These are phyloP conservation scores for Kodamaea fungicola DNA, from an alignment of 1,139 yeast species.

Conservation along the genomic window DNA sequence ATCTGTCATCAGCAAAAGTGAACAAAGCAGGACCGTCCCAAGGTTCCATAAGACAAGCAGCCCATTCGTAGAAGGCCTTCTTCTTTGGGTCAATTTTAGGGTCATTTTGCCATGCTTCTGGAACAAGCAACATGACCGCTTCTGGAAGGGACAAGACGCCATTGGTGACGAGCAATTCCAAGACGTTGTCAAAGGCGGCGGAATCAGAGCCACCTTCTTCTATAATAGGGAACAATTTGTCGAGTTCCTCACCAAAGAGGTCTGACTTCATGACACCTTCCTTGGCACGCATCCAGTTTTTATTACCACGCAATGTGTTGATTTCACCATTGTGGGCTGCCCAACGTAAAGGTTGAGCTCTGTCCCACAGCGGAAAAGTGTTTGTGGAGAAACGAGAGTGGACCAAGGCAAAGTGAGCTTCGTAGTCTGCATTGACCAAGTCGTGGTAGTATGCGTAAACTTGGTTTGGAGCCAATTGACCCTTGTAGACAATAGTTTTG, in stretches of 20 bases:
- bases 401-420: conserved; percentile 93
- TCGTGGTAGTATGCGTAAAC: conserved; percentile 94
- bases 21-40: conserved; percentile 99
- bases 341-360: conserved; percentile 97
- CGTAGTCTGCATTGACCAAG: conserved; percentile 84
- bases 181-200: conserved; percentile 96
- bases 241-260: conserved; percentile 88
- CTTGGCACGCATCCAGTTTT: conserved; percentile 98
- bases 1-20: conserved; percentile 95
- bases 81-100: conserved; percentile 81
- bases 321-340: conserved; percentile 99
- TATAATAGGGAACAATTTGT: conserved; percentile 86
- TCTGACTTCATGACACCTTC: conserved; percentile 93
- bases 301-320: conserved; percentile 94
- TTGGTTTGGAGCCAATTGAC: conserved; percentile 95
- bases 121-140: conserved; percentile 95
- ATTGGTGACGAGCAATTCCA: conserved; percentile 85
- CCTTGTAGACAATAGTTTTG: conserved; percentile 92
- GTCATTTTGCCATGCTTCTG: conserved; percentile 98
- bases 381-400: conserved; percentile 97
- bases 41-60: conserved; percentile 98
- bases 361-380: conserved; percentile 98
- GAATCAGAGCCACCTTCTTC: conserved; percentile 99
- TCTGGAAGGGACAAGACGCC: conserved; percentile 93
- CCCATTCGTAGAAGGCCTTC: conserved; percentile 98